Evolutionary conservation across 1,139 yeast genomes (phyloP), one percentile per base, ranked within the genome.

Genomic region (Debaryomycetaceae sp.): DNA sequence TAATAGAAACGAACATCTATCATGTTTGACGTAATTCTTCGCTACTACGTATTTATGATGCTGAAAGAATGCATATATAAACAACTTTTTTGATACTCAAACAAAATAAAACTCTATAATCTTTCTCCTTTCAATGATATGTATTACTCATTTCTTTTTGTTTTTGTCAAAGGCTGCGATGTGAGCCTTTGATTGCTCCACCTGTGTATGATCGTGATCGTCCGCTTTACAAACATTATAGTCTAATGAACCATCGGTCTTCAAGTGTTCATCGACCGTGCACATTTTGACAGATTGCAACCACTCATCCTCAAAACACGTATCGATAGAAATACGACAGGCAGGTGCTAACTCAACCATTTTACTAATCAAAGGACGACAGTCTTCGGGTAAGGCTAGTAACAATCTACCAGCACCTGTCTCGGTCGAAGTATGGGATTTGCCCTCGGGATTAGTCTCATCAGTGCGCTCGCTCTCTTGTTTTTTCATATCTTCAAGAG

Each of bases 101-200:
- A 35, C n/a, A 35, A 20, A 14, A 8, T 14, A 35, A 31, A 35
- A 8, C 9, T 20, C 29, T n/a, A 17, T 22, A 36, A 24, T 36
- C 24, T 36, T 11, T 36, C 29, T 27, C 11, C 11, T 8, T 27
- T 27, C 31, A 8, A 8, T 27, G 31, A 27, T 11, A 27, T 27
- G 31, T 11, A 27, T 7, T 22, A 5, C 5, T 48, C 60, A 69
- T 54, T 77, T 75, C 60, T 76, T 80, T 63, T 84, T 86, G 55
- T 78, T 82, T 72, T 84, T 87, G 60, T 91, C 97, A 54, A 89
- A 77, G 43, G 95, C 87, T 13, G 97, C 97, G 66, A 91, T 91
- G 63, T 91, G 98, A 0, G 97, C 98, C 56, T 88, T 95, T 47
- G 89, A 84, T 62, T 88, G 96, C 56, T 89, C 96, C 42, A 91